Percentiles rank a stretch among this genome's conserved stretches.
phyloP scores from a whole-genome alignment of 176 grass and related monocot genomes.

The Bolboschoenus planiculmis region DNA sequence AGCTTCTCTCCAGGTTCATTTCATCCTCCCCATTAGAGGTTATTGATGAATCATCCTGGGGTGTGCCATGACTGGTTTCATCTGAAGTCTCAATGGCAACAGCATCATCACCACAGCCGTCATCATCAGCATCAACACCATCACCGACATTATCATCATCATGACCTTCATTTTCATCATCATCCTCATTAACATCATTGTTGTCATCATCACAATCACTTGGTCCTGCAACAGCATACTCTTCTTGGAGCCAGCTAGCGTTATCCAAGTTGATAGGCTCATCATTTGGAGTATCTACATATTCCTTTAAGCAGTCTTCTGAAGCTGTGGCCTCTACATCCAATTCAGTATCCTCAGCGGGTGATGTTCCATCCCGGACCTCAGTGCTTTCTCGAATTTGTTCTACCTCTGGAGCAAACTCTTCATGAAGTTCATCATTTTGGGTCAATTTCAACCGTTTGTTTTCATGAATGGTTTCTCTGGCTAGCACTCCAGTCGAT shows the following conservation, averaged over 20 bases:
- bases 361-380: conserved; percentile 4
- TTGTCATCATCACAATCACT: neutral
- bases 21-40: conserved; percentile 56
- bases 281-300: neutral
- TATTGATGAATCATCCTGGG: conserved; percentile 69
- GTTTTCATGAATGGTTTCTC: conserved; percentile 29
- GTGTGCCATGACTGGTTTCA: conserved; percentile 33
- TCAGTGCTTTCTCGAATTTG: conserved; percentile 31
- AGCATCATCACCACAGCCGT: neutral
- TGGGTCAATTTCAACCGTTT: conserved; percentile 32
- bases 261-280: conserved; percentile 2
- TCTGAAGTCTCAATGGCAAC: neutral
- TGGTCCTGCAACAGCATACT: neutral
- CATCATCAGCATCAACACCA: neutral
- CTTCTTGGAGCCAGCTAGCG: neutral
- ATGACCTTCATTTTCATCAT: neutral
- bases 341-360: neutral
- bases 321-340: neutral
- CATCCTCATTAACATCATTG: neutral
- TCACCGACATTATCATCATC: neutral
- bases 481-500: conserved; percentile 24
- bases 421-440: conserved; percentile 3
- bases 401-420: conserved; percentile 39
- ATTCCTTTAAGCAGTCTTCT: neutral
- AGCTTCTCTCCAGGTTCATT: conserved; percentile 42